Evolutionary conservation across 2,329 filamentous ascomycete species (phyloP), one percentile per base, ranked within the genome.

Genomic region (Fusarium nodosum): DNA sequence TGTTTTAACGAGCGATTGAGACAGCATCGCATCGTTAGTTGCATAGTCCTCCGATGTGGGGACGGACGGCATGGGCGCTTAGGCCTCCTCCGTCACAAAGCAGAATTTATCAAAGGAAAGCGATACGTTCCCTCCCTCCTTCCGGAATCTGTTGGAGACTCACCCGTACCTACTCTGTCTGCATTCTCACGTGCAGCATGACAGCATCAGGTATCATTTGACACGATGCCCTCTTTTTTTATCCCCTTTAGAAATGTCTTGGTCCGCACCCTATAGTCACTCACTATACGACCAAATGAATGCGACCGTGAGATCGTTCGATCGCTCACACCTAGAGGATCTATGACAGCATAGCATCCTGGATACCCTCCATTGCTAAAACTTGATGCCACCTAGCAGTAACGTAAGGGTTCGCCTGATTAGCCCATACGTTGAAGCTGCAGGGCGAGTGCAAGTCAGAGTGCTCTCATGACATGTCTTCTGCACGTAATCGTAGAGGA

Each of bases 41-140:
- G 48, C 61, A 70, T 68, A 48, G 24, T 22, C 30, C 12, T 36
- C n/a, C 38, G n/a, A 41, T 58, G 60, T 71, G 68, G 68, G 53
- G 60, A 62, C 13, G 24, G 11, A 38, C 13, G 12, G 13, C 8
- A 12, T 31, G n/a, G n/a, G 33, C 60, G 71, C 71, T 72, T 52
- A 65, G 66, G 48, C 64, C 51, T 20, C 36, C 36, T 56, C n/a
- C 44, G 65, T 62, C 33, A 12, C 20, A 7, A 46, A 50, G 16
- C 13, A 22, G 31, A 41, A 51, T 30, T 52, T 44, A 53, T 42
- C 54, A 50, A 60, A 63, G 63, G 52, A 53, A 65, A 54, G 57
- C 52, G 48, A 64, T 69, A 56, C 57, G 51, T 55, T 36, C 48
- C 38, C 45, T 44, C 47, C 33, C 30, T 47, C 22, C 39, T 47